Conservation (phyloP, 106 monocot species). For the Alisma plantagoaquatica region DNA sequence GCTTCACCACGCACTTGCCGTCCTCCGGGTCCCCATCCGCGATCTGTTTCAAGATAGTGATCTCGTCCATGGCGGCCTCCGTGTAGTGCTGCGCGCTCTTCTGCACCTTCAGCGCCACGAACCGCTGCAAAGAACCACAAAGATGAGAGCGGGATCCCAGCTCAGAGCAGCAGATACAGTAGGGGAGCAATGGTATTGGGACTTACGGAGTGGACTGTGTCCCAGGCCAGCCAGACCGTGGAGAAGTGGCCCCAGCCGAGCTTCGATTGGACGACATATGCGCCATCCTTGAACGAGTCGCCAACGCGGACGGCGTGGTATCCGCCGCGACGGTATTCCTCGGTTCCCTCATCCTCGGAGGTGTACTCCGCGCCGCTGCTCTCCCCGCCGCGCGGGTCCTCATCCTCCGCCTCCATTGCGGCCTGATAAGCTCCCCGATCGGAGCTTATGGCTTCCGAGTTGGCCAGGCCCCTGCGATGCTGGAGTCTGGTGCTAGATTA, state of each 20-base stretch:
- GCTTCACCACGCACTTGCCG: constrained; percentile 80
- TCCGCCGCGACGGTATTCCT: constrained; percentile 89
- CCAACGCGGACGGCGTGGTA: constrained; percentile 91
- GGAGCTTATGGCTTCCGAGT: too few relatives aligned
- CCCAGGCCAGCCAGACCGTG: constrained; percentile 99
- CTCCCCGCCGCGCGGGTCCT: constrained; percentile 39
- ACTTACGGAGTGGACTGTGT: constrained; percentile 71
- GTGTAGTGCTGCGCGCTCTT: constrained; percentile 99
- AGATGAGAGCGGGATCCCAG: too few relatives aligned
- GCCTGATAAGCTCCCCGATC: too few relatives aligned
- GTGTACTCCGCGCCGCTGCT: constrained; percentile 67
- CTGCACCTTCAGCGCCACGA: constrained; percentile 97
- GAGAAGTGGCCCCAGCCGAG: constrained; percentile 99
- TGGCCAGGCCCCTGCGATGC: too few relatives aligned
- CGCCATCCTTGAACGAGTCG: constrained; percentile 85
- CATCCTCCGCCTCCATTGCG: constrained; percentile 41
- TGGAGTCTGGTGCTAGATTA: too few relatives aligned
- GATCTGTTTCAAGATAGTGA: constrained; percentile 95
- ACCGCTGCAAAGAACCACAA: constrained; percentile 67
- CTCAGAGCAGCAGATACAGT: too few relatives aligned
- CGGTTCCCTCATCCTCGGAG: constrained; percentile 96
- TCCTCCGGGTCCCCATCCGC: constrained; percentile 77
- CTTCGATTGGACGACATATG: constrained; percentile 94
- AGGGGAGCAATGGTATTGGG: too few relatives aligned
- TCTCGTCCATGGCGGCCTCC: constrained; percentile 99